A percentile compares a stretch with the other conserved stretches of the same genome.
Evolutionary conservation across 2,329 filamentous ascomycete species (phyloP).

Genomic region (Trichoderma atrobrunneum): DNA sequence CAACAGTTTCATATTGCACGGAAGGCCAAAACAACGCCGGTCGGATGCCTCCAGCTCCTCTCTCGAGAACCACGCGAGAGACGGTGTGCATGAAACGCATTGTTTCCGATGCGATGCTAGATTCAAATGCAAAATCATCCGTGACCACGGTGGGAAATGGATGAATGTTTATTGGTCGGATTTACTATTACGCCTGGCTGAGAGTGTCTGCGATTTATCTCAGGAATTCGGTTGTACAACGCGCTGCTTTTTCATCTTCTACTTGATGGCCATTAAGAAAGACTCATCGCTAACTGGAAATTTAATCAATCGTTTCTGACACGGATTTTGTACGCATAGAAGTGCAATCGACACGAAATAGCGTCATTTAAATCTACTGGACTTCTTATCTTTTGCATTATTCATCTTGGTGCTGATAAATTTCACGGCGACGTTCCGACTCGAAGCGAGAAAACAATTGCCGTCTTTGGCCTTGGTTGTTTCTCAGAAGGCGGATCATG

Average conservation of each 20-base stretch:
- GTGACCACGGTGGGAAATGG: neutral
- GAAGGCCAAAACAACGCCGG: neutral
- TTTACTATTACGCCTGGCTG: neutral
- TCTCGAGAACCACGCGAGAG: neutral
- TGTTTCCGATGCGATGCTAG: conserved; percentile 5
- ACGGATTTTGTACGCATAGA: neutral
- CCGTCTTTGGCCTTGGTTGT: neutral
- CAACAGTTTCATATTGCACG: neutral
- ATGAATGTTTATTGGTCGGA: neutral
- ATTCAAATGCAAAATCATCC: conserved; percentile 3
- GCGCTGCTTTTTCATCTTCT: too few relatives aligned
- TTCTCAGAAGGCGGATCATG: neutral
- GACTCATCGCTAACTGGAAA: neutral
- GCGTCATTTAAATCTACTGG: neutral
- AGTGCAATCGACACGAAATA: neutral
- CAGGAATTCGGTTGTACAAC: neutral
- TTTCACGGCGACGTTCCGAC: neutral
- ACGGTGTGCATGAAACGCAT: conserved; percentile 15
- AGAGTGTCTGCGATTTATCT: neutral
- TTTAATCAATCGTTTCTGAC: neutral
- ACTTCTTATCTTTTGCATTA: neutral
- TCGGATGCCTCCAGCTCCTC: neutral
- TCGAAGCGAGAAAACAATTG: neutral
- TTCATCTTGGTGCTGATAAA: neutral
- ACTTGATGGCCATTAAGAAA: neutral